Percentiles rank a stretch among this genome's conserved stretches.
Evolutionary conservation across 208 protist species (phyloP).

Genomic region (Acanthamoeba royreba): DNA sequence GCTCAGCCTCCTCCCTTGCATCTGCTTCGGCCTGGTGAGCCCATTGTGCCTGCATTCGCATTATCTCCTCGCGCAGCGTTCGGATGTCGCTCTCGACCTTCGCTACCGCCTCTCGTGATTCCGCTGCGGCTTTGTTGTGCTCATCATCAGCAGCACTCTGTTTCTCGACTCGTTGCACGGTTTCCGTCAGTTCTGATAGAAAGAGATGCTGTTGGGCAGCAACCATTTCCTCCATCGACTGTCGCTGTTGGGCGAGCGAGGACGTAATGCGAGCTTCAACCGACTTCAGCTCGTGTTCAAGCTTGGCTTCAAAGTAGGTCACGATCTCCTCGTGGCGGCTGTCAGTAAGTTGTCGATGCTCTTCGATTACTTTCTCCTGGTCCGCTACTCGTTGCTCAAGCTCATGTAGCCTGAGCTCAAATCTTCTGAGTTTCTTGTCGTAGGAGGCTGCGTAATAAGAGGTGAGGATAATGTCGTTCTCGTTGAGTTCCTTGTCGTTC

Average conservation of each 20-base stretch:
- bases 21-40: not conserved
- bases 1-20: not conserved
- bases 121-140: not conserved
- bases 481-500: not conserved
- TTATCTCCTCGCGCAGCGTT: not conserved
- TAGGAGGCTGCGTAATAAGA: not conserved
- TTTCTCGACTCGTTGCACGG: too few relatives aligned
- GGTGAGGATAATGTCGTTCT: conserved; percentile 11
- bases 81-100: not conserved
- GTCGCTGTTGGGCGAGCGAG: not conserved
- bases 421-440: not conserved
- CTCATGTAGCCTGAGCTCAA: not conserved
- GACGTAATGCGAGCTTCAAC: not conserved
- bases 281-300: not conserved
- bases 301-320: conserved; percentile 13
- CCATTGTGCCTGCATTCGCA: not conserved
- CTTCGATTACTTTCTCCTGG: not conserved
- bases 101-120: not conserved
- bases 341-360: not conserved
- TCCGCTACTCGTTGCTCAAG: not conserved
- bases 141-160: not conserved
- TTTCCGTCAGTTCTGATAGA: too few relatives aligned
- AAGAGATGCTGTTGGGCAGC: too few relatives aligned
- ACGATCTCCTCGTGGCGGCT: not conserved
- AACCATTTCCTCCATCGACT: not conserved